Percentiles rank a stretch among this genome's conserved stretches.
Evolutionary conservation across 495 filamentous ascomycete species (phyloP).

Genomic region (Tuber borchii): DNA sequence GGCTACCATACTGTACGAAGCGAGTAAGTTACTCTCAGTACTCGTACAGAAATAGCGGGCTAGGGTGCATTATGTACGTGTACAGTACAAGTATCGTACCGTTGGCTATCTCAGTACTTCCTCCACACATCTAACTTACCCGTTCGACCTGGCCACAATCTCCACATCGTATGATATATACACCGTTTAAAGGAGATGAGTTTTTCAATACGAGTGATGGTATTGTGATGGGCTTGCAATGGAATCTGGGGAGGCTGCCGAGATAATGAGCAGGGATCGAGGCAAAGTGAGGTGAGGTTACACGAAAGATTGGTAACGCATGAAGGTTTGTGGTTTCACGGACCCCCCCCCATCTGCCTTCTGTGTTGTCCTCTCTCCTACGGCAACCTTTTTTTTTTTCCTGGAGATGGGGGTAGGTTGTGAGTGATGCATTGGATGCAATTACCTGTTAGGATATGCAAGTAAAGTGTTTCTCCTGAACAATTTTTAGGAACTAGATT

Average conservation of each 20-base stretch:
- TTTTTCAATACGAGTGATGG: not conserved
- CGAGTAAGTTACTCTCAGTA: not conserved
- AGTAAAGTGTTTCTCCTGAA: not conserved
- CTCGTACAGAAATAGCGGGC: not conserved
- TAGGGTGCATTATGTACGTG: not conserved
- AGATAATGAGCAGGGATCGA: not conserved
- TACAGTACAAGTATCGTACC: no score
- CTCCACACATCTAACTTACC: not conserved
- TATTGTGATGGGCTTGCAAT: constrained; percentile 1
- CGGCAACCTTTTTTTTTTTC: not conserved
- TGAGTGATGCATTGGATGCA: not conserved
- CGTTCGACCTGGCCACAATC: not conserved
- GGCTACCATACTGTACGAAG: not conserved
- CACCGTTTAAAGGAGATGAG: not conserved
- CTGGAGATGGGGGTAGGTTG: not conserved
- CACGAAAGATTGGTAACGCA: not conserved
- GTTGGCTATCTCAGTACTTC: not conserved
- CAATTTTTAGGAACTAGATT: not conserved
- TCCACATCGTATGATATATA: not conserved
- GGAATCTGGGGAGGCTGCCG: not conserved
- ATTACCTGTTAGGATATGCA: not conserved
- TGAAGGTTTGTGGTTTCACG: not conserved
- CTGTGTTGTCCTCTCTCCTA: not conserved
- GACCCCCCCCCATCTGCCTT: not conserved
- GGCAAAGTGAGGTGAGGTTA: not conserved